Conservation (phyloP, 2,329 filamentous ascomycete species). For the Scorias spongiosa region DNA sequence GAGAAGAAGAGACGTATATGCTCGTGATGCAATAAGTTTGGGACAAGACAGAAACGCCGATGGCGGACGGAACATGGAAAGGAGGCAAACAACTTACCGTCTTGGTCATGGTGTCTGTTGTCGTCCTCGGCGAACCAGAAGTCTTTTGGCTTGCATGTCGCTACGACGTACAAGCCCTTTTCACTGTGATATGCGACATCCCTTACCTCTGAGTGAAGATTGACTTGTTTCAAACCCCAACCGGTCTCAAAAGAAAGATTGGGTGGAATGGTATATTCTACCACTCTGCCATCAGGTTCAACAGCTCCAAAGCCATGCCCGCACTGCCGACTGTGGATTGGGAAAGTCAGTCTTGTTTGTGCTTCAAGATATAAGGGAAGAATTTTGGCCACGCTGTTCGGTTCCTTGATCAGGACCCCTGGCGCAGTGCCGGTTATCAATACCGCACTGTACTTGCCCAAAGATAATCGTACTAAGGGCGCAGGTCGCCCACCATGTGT, state of each 20-base stretch:
- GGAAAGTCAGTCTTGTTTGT: constrained; percentile 43
- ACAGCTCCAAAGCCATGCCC: constrained; percentile 62
- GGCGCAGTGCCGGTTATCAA: constrained; percentile 71
- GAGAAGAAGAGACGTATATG: constrained; percentile 12
- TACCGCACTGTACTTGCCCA: constrained; percentile 68
- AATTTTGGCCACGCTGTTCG: constrained; percentile 60
- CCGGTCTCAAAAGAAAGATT: constrained; percentile 60
- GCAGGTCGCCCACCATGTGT: constrained; percentile 30
- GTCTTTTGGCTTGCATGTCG: constrained; percentile 49
- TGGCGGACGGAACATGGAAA: background rate
- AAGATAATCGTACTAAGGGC: constrained; percentile 43
- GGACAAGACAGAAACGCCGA: background rate
- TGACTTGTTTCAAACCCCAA: constrained; percentile 58
- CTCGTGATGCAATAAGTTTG: constrained; percentile 10
- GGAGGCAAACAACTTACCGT: constrained; percentile 31
- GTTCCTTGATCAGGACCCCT: constrained; percentile 67
- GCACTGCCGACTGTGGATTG: constrained; percentile 63
- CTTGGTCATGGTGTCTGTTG: constrained; percentile 63
- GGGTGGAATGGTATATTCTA: constrained; percentile 56
- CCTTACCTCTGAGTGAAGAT: constrained; percentile 49
- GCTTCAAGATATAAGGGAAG: constrained; percentile 5
- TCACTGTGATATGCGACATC: constrained; percentile 62
- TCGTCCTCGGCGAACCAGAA: constrained; percentile 83
- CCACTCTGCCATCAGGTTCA: constrained; percentile 43
- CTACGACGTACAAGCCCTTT: constrained; percentile 61